These are phyloP conservation scores for Xylariales sp. DNA, from an alignment of 2,329 filamentous ascomycete genomes.

Conservation along the genomic window DNA sequence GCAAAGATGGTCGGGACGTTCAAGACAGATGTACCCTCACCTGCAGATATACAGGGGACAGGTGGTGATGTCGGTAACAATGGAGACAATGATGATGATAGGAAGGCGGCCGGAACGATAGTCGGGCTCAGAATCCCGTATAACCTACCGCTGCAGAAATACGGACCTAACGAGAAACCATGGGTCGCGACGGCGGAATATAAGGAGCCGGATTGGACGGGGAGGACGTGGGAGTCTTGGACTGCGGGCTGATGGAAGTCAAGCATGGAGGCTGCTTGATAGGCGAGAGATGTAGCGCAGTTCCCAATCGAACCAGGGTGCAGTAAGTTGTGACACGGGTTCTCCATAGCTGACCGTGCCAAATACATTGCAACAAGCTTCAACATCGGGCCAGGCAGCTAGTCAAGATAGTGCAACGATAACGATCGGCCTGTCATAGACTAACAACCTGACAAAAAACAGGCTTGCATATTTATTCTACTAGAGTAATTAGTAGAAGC, in stretches of 20 bases:
- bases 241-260: not conserved
- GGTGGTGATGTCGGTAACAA: constrained; percentile 15
- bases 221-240: constrained; percentile 31
- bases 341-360: no score
- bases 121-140: constrained; percentile 81
- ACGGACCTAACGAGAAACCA: constrained; percentile 59
- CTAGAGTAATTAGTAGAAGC: no score
- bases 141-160: constrained; percentile 66
- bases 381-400: no score
- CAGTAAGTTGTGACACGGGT: no score
- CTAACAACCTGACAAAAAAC: no score
- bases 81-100: constrained; percentile 1
- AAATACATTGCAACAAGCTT: no score
- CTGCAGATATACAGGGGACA: not conserved
- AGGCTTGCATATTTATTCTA: no score
- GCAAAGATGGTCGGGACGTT: constrained; percentile 67
- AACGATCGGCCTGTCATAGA: no score
- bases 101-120: constrained; percentile 27
- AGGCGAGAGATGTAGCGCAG: no score
- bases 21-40: constrained; percentile 50
- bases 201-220: constrained; percentile 57
- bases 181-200: constrained; percentile 69
- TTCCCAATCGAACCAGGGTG: no score
- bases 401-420: no score
- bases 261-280: not conserved